Evolutionary conservation across 768 basidiomycete species (phyloP).

Genomic region (Calocybe gangraenosa): DNA sequence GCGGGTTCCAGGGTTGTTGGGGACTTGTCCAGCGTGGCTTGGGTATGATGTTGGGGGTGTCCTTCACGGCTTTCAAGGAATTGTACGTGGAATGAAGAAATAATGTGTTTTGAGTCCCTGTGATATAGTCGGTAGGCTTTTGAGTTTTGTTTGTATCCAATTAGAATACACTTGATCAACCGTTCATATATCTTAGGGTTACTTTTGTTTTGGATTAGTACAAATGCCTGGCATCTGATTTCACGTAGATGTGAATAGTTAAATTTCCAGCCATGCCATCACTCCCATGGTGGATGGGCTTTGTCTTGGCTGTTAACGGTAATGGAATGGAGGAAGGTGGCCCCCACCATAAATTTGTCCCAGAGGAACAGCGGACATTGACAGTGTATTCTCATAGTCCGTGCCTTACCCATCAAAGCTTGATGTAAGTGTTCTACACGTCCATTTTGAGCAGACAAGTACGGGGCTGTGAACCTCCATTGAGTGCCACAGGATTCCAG

Average conservation of each 20-base stretch:
- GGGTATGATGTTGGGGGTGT: no score
- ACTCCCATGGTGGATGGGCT: no score
- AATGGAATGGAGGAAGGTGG: slow-evolving; percentile 11
- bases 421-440: slow-evolving; percentile 29
- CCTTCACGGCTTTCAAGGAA: slow-evolving; percentile 22
- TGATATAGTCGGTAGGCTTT: no score
- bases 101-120: slow-evolving; percentile 7
- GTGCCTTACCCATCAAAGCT: slow-evolving; percentile 23
- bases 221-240: slow-evolving; percentile 29
- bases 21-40: no score
- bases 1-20: no score
- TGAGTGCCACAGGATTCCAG: no score
- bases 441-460: no score
- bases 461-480: slow-evolving; percentile 18
- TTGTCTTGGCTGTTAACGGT: no score
- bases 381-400: slow-evolving; percentile 20
- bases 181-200: slow-evolving; percentile 28
- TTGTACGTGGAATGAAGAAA: slow-evolving; percentile 20
- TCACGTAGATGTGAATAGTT: slow-evolving; percentile 25
- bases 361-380: slow-evolving; percentile 20
- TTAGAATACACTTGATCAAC: no score
- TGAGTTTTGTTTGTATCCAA: no score
- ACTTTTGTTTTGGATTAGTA: slow-evolving; percentile 31
- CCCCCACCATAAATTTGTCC: slow-evolving; percentile 24
- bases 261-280: no score